Evolutionary conservation across 805 yeast genomes (phyloP).

Genomic region (Deakozyma indianensis): DNA sequence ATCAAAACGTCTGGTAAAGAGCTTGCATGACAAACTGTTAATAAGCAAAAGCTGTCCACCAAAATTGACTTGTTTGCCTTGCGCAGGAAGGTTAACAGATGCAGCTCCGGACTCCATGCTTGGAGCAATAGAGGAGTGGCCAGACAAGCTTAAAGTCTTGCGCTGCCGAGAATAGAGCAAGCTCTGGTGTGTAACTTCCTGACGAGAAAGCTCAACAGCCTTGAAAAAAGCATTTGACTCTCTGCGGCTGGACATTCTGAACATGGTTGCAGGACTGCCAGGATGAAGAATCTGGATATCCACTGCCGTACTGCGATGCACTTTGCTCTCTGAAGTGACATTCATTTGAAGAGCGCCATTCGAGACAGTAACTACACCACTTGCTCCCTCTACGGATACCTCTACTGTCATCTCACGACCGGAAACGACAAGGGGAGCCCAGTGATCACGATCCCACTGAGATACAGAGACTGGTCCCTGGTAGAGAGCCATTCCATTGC

Average conservation of each 20-base stretch:
- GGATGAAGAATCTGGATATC: not conserved
- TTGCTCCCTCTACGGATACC: not conserved
- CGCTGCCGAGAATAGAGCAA: not conserved
- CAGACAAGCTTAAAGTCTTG: not conserved
- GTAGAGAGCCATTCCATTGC: not conserved
- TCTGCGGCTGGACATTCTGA: not conserved
- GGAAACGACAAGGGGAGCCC: not conserved
- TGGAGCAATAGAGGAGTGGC: not conserved
- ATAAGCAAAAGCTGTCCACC: not conserved
- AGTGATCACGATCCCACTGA: not conserved
- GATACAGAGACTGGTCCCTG: not conserved
- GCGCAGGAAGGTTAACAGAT: not conserved
- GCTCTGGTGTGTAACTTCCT: conserved; percentile 1
- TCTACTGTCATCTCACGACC: not conserved
- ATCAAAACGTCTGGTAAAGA: not conserved
- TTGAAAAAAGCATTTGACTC: not conserved
- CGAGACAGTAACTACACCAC: not conserved
- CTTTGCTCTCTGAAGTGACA: not conserved
- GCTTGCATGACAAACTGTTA: not conserved
- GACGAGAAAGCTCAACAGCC: not conserved
- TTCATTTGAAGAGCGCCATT: not conserved
- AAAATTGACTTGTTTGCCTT: not conserved
- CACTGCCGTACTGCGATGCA: not conserved
- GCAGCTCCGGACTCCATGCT: not conserved
- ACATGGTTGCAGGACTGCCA: not conserved